phyloP scores from a whole-genome alignment of 177 flowering plant genomes.

The Telopea speciosissima region DNA sequence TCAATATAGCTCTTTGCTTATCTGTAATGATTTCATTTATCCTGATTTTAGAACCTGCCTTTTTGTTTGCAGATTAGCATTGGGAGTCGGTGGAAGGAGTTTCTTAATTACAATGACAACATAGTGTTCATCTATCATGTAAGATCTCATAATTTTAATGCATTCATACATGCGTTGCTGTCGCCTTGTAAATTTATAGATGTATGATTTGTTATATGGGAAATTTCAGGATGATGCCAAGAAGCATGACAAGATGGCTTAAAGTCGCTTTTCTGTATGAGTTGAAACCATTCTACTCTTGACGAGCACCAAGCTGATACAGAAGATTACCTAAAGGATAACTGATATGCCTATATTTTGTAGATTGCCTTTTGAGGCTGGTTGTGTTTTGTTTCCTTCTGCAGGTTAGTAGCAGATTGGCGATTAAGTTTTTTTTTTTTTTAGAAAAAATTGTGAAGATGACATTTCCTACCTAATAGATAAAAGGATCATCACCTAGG shows the following conservation, averaged over 20 bases:
- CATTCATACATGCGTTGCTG: background rate
- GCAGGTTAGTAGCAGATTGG: background rate
- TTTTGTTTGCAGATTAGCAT: conserved; percentile 56
- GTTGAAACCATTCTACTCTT: conserved; percentile 10
- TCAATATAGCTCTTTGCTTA: background rate
- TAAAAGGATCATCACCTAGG: too few species aligned
- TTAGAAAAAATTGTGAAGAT: too few species aligned
- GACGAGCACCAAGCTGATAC: background rate
- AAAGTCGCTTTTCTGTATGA: conserved; percentile 43
- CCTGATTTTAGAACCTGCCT: background rate
- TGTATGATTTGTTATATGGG: background rate
- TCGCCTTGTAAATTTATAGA: background rate
- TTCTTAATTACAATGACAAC: conserved; percentile 63
- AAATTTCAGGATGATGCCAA: conserved; percentile 71
- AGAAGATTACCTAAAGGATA: background rate
- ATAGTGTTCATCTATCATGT: conserved; percentile 88
- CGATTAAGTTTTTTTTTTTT: background rate
- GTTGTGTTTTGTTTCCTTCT: background rate
- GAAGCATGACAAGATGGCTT: conserved; percentile 51
- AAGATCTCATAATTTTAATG: conserved; percentile 15
- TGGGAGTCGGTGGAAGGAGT: conserved; percentile 89
- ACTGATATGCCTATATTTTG: background rate
- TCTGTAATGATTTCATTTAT: background rate
- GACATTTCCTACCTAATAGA: too few species aligned
- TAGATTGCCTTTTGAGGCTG: background rate